Conservation (phyloP, 352 stramenopile species). For the Phytophthora pinifolia region DNA sequence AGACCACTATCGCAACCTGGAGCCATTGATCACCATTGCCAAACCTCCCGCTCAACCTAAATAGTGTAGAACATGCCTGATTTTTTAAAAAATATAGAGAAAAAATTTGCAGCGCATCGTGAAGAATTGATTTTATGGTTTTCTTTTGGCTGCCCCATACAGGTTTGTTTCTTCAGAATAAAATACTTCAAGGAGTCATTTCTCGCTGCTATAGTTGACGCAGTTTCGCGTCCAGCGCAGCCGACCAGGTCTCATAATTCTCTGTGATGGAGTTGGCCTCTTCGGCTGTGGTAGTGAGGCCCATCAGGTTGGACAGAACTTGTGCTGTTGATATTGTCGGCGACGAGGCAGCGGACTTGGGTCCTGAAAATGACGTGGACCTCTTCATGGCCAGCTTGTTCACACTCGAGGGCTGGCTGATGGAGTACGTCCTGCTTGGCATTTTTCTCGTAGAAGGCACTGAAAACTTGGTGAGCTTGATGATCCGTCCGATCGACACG, state of each 20-base stretch:
- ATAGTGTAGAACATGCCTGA: not conserved
- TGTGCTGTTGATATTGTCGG: conserved; percentile 16
- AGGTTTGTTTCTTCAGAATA: too few species aligned
- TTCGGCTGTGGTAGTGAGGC: not conserved
- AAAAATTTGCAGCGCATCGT: too few species aligned
- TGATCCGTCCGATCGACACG: conserved; percentile 41
- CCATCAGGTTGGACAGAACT: conserved; percentile 4
- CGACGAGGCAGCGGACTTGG: conserved; percentile 25
- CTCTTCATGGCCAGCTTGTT: conserved; percentile 26
- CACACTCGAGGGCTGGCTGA: conserved; percentile 32
- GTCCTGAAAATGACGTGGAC: conserved; percentile 27
- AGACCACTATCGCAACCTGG: conserved; percentile 52
- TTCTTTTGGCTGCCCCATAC: too few species aligned
- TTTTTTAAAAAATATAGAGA: too few species aligned
- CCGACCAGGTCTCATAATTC: conserved; percentile 58
- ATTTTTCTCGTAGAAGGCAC: conserved; percentile 20
- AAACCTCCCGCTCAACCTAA: conserved; percentile 9
- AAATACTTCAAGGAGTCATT: conserved; percentile 13
- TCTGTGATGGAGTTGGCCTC: conserved; percentile 38
- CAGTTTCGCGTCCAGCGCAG: conserved; percentile 56
- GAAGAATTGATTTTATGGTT: too few species aligned
- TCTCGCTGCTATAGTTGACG: conserved; percentile 29
- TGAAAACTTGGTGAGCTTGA: conserved; percentile 47
- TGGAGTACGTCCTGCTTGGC: conserved; percentile 17
- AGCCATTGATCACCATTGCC: conserved; percentile 29